These are phyloP conservation scores for Ampelocalamus luodianensis DNA, from an alignment of 176 grass and related monocot genomes.

Conservation along the genomic window DNA sequence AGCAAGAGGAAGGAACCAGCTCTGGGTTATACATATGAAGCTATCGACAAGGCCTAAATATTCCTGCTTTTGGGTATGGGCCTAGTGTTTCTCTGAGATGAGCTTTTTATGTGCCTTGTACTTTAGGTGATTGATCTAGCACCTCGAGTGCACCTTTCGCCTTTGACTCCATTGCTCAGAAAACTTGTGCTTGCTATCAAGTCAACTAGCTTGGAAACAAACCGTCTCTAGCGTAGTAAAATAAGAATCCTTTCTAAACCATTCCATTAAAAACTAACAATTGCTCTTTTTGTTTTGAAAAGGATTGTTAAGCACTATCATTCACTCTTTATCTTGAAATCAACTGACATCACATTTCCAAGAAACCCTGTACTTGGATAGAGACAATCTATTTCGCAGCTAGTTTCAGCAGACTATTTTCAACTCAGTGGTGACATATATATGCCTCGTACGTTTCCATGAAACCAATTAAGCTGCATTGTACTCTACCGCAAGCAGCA, in stretches of 20 bases:
- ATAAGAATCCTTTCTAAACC: background rate
- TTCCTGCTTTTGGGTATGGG: background rate
- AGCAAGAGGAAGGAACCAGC: background rate
- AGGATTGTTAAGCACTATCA: background rate
- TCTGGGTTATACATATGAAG: background rate
- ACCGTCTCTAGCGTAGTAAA: background rate
- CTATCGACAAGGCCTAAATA: background rate
- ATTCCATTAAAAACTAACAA: background rate
- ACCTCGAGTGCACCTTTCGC: background rate
- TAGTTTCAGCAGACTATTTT: conserved; percentile 40
- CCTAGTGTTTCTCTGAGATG: conserved; percentile 9
- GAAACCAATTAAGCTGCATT: conserved; percentile 41
- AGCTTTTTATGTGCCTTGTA: background rate
- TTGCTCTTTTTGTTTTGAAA: background rate
- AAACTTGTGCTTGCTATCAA: conserved; percentile 8
- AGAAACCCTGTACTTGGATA: conserved; percentile 13
- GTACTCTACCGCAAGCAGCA: background rate
- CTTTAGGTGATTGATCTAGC: conserved; percentile 18
- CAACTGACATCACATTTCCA: background rate
- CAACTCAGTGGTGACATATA: background rate
- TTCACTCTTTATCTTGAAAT: conserved; percentile 27
- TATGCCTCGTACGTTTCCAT: background rate
- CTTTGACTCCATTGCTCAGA: background rate
- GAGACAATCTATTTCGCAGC: conserved; percentile 18
- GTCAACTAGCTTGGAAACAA: background rate